phyloP scores from a whole-genome alignment of 2,329 filamentous ascomycete genomes.

The Pezicula neosporulosa region DNA sequence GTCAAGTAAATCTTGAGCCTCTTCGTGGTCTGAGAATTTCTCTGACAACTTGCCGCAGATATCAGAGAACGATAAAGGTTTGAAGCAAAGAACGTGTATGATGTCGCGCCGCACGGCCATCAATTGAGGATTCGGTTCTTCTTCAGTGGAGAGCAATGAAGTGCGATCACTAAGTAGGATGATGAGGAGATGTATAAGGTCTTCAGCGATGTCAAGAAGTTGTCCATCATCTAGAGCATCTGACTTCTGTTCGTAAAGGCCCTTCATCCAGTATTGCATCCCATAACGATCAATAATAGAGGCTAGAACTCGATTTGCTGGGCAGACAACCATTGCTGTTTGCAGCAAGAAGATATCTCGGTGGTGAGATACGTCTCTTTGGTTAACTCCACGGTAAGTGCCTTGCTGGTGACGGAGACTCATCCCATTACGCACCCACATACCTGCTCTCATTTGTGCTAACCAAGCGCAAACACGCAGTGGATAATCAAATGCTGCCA shows the following conservation, averaged over 20 bases:
- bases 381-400: slow-evolving; percentile 84
- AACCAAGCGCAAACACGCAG: slow-evolving; percentile 93
- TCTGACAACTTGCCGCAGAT: slow-evolving; percentile 83
- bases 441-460: slow-evolving; percentile 94
- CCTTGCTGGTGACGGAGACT: slow-evolving; percentile 93
- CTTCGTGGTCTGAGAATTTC: slow-evolving; percentile 82
- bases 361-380: slow-evolving; percentile 90
- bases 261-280: slow-evolving; percentile 82
- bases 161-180: slow-evolving; percentile 86
- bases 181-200: slow-evolving; percentile 91
- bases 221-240: slow-evolving; percentile 81
- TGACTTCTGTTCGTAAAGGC: slow-evolving; percentile 69
- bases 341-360: slow-evolving; percentile 93
- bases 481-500: slow-evolving; percentile 89
- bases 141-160: slow-evolving; percentile 66
- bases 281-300: slow-evolving; percentile 91
- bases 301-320: slow-evolving; percentile 78
- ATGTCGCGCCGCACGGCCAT: slow-evolving; percentile 83
- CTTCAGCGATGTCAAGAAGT: slow-evolving; percentile 89
- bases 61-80: slow-evolving; percentile 91
- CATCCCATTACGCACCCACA: slow-evolving; percentile 98
- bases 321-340: slow-evolving; percentile 81
- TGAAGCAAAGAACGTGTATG: slow-evolving; percentile 92
- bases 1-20: slow-evolving; percentile 79
- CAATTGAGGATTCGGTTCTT: slow-evolving; percentile 61